A percentile compares a stretch with the other conserved stretches of the same genome.
phyloP scores from a whole-genome alignment of 2,329 filamentous ascomycete species.

The Claviceps monticola region DNA sequence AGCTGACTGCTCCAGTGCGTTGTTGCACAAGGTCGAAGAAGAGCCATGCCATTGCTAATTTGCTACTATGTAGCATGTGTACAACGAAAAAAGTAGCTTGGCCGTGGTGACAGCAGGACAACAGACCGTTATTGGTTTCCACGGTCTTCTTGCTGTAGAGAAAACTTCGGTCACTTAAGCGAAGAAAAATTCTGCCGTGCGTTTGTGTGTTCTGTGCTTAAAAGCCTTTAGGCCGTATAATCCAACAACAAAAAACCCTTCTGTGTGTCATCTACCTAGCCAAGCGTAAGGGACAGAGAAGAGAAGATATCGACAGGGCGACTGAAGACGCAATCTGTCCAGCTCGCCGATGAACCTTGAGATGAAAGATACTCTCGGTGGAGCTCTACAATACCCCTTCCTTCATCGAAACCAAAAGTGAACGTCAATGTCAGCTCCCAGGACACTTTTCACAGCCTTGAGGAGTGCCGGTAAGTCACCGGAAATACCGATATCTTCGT shows the following conservation, averaged over 20 bases:
- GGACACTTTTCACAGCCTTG: not conserved
- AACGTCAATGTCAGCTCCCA: conserved; percentile 17
- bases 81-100: no score
- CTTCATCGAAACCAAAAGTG: not conserved
- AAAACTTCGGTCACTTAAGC: not conserved
- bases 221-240: no score
- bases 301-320: no score
- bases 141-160: not conserved
- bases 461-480: not conserved
- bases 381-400: not conserved
- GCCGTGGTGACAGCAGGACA: not conserved
- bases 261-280: no score
- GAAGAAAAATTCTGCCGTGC: not conserved
- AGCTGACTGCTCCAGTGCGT: no score
- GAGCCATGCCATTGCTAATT: no score
- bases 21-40: no score
- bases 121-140: not conserved
- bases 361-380: not conserved
- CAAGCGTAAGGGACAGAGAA: no score
- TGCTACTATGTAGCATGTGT: no score
- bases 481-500: not conserved
- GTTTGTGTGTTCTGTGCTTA: no score
- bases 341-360: not conserved
- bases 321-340: not conserved
- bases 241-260: no score